Evolutionary conservation across 2,329 filamentous ascomycete genomes (phyloP).

Genomic region (Truncatella angustata): DNA sequence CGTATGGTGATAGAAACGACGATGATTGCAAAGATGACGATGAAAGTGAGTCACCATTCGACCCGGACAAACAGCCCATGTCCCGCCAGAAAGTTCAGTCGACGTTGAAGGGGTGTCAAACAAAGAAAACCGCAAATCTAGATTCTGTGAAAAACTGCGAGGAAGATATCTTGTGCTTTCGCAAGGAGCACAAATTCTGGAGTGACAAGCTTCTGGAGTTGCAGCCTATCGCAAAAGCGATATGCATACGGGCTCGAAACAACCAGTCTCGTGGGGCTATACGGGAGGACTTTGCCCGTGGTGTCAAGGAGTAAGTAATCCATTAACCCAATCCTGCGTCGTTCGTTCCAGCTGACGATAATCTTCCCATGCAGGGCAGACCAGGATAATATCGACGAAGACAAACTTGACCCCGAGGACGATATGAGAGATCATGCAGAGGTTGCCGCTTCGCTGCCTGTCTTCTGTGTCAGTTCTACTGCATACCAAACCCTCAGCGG

Average conservation of each 20-base stretch:
- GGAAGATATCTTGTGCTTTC: neutral
- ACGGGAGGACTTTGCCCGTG: slow-evolving; percentile 56
- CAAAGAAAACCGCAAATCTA: neutral
- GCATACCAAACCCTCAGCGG: slow-evolving; percentile 63
- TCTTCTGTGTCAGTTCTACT: slow-evolving; percentile 63
- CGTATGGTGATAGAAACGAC: neutral
- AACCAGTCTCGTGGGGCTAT: slow-evolving; percentile 53
- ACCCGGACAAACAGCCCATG: slow-evolving; percentile 28
- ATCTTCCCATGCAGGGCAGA: slow-evolving; percentile 40
- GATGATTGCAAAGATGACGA: neutral
- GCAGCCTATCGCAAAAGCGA: slow-evolving; percentile 29
- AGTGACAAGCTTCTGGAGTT: slow-evolving; percentile 29
- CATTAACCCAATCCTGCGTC: neutral
- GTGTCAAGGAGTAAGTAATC: slow-evolving; percentile 42
- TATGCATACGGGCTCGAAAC: slow-evolving; percentile 55
- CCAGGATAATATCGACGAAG: slow-evolving; percentile 47
- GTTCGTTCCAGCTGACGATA: slow-evolving; percentile 1
- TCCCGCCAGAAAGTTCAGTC: neutral
- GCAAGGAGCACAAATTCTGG: slow-evolving; percentile 38
- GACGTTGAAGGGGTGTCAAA: neutral
- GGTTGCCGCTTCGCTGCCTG: slow-evolving; percentile 53
- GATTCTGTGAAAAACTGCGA: neutral
- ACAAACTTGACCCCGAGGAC: slow-evolving; percentile 56
- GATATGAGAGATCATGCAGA: slow-evolving; percentile 57
- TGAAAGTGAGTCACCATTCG: slow-evolving; percentile 19